A percentile compares a stretch with the other conserved stretches of the same genome.
phyloP scores from a whole-genome alignment of 495 filamentous ascomycete genomes.

The Aspergillus ellipticus region DNA sequence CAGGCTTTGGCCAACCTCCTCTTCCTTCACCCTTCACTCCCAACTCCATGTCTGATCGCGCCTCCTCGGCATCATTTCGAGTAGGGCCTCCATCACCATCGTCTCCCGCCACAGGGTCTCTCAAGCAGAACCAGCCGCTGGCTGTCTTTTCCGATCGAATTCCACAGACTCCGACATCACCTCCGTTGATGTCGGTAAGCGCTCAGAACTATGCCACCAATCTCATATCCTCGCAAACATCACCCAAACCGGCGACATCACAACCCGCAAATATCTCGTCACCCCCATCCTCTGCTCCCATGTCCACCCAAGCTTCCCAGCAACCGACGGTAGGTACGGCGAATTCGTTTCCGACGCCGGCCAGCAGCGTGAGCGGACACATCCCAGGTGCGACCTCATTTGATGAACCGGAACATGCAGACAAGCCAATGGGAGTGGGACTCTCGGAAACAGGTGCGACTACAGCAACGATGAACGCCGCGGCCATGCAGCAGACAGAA shows the following conservation, averaged over 20 bases:
- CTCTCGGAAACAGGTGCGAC: slow-evolving; percentile 18
- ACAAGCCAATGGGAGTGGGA: slow-evolving; percentile 27
- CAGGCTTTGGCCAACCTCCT: slow-evolving; percentile 14
- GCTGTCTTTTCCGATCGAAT: slow-evolving; percentile 33
- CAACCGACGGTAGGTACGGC: slow-evolving; percentile 39
- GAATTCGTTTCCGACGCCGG: slow-evolving; percentile 46
- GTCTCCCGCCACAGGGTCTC: slow-evolving; percentile 36
- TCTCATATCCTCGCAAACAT: slow-evolving; percentile 44
- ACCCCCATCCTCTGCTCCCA: slow-evolving; percentile 43
- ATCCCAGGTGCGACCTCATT: slow-evolving; percentile 22
- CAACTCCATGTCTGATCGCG: slow-evolving; percentile 43
- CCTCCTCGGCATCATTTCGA: slow-evolving; percentile 34
- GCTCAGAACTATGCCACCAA: slow-evolving; percentile 47
- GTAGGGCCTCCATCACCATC: slow-evolving; percentile 43
- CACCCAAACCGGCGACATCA: slow-evolving; percentile 42
- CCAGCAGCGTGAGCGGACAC: slow-evolving; percentile 43
- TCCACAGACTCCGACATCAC: slow-evolving; percentile 46
- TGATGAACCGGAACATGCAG: slow-evolving; percentile 31
- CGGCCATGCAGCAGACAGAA: slow-evolving; percentile 22
- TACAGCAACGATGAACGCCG: slow-evolving; percentile 15
- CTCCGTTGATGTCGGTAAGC: slow-evolving; percentile 53
- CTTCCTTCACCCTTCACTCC: slow-evolving; percentile 10
- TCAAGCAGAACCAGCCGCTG: slow-evolving; percentile 36
- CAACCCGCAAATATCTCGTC: slow-evolving; percentile 40
- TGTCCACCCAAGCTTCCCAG: slow-evolving; percentile 46